These are phyloP conservation scores for Gyrodon lividus DNA, from an alignment of 768 basidiomycete species.

Conservation along the genomic window DNA sequence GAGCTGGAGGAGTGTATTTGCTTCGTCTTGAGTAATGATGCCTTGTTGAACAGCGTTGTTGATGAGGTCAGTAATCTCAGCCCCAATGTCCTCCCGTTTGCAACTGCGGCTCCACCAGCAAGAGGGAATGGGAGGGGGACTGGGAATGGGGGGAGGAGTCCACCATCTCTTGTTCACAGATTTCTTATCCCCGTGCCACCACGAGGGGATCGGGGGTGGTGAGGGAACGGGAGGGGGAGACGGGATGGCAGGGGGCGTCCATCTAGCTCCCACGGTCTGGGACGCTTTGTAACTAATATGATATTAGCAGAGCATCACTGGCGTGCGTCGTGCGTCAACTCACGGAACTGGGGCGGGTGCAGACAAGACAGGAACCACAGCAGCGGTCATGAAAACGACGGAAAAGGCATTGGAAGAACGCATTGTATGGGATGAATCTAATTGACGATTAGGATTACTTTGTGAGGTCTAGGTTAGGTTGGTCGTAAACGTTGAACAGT, in stretches of 20 bases:
- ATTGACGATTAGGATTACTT: constrained; percentile 1
- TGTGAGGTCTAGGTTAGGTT: constrained; percentile 1
- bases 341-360: constrained; percentile 3
- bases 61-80: constrained; percentile 3
- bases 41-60: constrained; percentile 4
- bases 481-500: constrained; percentile 6
- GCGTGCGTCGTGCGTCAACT: background rate
- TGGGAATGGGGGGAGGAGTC: constrained; percentile 10
- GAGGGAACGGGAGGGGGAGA: constrained; percentile 3
- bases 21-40: constrained; percentile 3
- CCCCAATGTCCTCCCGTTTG: constrained; percentile 2
- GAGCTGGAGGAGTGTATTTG: background rate
- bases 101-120: constrained; percentile 8
- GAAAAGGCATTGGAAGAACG: constrained; percentile 3
- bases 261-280: constrained; percentile 1
- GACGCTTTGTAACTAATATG: background rate
- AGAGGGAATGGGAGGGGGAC: constrained; percentile 9
- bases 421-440: constrained; percentile 10
- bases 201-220: background rate
- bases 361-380: constrained; percentile 6
- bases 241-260: background rate
- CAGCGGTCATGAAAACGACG: constrained; percentile 4
- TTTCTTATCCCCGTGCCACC: background rate
- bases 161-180: background rate
- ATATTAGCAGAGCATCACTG: background rate